Conservation (phyloP, 495 filamentous ascomycete species). For the Ramalina intermedia region DNA sequence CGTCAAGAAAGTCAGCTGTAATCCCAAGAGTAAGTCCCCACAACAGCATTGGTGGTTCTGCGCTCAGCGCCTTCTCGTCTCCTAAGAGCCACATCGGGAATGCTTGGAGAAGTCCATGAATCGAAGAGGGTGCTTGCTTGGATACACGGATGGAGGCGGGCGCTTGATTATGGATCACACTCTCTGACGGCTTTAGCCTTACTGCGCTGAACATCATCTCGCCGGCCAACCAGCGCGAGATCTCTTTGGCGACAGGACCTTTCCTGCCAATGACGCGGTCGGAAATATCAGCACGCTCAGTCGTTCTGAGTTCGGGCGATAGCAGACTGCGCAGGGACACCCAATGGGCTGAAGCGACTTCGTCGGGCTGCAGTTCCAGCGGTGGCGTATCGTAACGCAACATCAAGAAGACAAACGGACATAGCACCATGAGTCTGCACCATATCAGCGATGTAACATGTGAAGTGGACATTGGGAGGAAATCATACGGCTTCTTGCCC, state of each 20-base stretch:
- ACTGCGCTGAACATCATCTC: conserved; percentile 63
- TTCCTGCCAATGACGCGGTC: conserved; percentile 42
- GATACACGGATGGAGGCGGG: too few relatives aligned
- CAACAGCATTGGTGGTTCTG: conserved; percentile 42
- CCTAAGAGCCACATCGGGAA: conserved; percentile 1
- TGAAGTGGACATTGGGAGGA: background rate
- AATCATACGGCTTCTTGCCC: conserved; percentile 51
- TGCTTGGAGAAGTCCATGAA: background rate
- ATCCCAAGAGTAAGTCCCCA: conserved; percentile 69
- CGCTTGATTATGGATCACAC: conserved; percentile 23
- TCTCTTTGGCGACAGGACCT: conserved; percentile 33
- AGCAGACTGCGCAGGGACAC: conserved; percentile 53
- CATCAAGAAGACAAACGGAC: conserved; percentile 57
- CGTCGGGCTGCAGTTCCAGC: conserved; percentile 52
- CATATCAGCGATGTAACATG: conserved; percentile 7
- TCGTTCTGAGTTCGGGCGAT: conserved; percentile 44
- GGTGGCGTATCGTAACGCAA: conserved; percentile 42
- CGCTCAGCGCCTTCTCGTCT: background rate
- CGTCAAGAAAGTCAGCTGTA: conserved; percentile 56
- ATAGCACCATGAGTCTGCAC: conserved; percentile 58
- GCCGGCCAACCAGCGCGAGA: conserved; percentile 42
- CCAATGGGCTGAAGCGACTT: conserved; percentile 68
- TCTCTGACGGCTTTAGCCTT: conserved; percentile 46
- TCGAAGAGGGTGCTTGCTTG: background rate
- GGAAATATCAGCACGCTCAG: conserved; percentile 51